These are phyloP conservation scores for Pyricularia grisea DNA, from an alignment of 2,329 filamentous ascomycete genomes.

Conservation along the genomic window DNA sequence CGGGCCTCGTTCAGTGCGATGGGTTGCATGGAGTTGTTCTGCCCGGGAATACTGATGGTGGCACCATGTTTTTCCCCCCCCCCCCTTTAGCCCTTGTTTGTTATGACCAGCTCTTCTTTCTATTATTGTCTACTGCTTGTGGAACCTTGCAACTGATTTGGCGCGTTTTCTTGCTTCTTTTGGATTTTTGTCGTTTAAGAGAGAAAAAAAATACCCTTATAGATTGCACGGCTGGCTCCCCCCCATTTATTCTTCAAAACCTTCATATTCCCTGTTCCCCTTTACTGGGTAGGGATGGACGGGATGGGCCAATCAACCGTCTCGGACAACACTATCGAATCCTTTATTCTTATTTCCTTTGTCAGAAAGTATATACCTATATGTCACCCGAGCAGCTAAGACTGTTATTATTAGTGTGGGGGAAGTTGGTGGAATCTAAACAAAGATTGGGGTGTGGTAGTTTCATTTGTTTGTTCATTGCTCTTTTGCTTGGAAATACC, in stretches of 20 bases:
- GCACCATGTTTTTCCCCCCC: background rate
- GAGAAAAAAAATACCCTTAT: conserved; percentile 6
- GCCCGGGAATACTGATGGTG: background rate
- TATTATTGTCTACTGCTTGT: background rate
- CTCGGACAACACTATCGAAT: background rate
- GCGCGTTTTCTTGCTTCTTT: conserved; percentile 1
- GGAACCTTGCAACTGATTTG: background rate
- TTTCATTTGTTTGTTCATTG: background rate
- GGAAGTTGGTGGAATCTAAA: background rate
- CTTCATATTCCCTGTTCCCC: background rate
- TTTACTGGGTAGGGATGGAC: background rate
- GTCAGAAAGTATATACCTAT: background rate
- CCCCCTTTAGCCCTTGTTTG: background rate
- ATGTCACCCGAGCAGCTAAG: background rate
- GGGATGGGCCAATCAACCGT: background rate
- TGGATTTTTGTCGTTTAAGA: background rate
- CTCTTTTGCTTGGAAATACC: background rate
- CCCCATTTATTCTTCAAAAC: background rate
- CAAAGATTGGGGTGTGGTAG: background rate
- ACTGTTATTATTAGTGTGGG: background rate
- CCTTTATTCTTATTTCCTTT: background rate
- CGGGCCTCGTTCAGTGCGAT: conserved; percentile 1
- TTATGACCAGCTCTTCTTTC: background rate
- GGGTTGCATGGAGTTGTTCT: background rate
- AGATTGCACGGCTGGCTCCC: conserved; percentile 5